Conservation (phyloP, 129 eudicot genomes). For the Tagetes erecta region DNA sequence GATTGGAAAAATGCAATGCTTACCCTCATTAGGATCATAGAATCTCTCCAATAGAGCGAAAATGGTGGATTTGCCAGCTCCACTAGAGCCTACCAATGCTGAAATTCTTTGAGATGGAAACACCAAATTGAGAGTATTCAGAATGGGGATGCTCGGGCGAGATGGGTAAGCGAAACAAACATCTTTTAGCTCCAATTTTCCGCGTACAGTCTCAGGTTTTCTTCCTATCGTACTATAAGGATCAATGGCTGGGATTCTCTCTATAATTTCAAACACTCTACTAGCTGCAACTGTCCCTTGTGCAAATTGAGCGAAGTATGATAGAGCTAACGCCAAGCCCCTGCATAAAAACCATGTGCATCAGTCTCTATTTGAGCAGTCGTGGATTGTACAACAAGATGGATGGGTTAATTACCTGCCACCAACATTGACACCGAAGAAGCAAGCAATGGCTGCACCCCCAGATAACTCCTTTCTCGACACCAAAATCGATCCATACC, state of each 20-base stretch:
- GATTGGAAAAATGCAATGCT: background rate
- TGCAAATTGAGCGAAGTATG: conserved; percentile 82
- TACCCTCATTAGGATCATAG: conserved; percentile 77
- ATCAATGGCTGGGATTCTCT: conserved; percentile 70
- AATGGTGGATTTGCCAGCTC: conserved; percentile 85
- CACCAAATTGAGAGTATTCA: conserved; percentile 53
- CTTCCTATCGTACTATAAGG: conserved; percentile 69
- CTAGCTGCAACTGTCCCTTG: conserved; percentile 92
- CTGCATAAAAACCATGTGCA: conserved; percentile 36
- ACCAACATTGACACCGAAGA: conserved; percentile 83
- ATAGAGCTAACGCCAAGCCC: conserved; percentile 76
- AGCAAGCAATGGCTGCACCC: conserved; percentile 88
- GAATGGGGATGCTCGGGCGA: conserved; percentile 63
- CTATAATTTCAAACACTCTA: conserved; percentile 79
- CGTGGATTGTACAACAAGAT: background rate
- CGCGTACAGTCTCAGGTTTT: conserved; percentile 46
- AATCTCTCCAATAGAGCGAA: conserved; percentile 86
- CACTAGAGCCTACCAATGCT: conserved; percentile 83
- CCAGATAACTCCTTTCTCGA: conserved; percentile 51
- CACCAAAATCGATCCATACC: conserved; percentile 85
- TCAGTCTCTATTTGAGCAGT: conserved; percentile 10
- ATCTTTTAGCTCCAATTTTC: conserved; percentile 60
- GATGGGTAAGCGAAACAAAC: conserved; percentile 73
- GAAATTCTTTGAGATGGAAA: conserved; percentile 60
- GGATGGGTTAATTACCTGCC: conserved; percentile 55